Percentiles rank a stretch among this genome's conserved stretches.
These are phyloP conservation scores for Ceratocystiopsis brevicomis DNA, from an alignment of 2,329 filamentous ascomycete species.

Conservation along the genomic window DNA sequence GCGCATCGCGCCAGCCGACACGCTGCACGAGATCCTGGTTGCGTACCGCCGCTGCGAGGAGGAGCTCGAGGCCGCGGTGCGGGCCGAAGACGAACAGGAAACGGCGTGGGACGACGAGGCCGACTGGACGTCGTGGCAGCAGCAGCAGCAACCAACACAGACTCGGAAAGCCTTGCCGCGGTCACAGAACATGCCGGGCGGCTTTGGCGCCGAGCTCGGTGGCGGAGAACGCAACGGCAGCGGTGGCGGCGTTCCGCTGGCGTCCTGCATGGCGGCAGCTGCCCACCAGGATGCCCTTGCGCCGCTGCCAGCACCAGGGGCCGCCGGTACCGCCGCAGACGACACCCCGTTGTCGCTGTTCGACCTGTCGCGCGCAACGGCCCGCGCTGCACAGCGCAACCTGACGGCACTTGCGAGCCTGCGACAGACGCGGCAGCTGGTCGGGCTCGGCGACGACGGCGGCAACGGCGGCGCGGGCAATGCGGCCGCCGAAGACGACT, in stretches of 20 bases:
- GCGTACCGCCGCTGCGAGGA: conserved; percentile 63
- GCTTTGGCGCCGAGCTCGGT: conserved; percentile 17
- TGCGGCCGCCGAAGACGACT: conserved; percentile 2
- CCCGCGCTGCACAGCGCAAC: conserved; percentile 38
- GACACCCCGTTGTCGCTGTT: conserved; percentile 47
- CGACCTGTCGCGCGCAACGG: conserved; percentile 42
- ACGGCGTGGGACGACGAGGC: conserved; percentile 50
- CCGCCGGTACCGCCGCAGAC: conserved; percentile 14
- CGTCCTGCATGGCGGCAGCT: conserved; percentile 3
- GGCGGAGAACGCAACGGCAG: too few species aligned
- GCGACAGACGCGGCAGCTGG: conserved; percentile 20
- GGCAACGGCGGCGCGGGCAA: conserved; percentile 12
- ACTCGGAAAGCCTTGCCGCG: too few species aligned
- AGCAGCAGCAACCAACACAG: background rate
- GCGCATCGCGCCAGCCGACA: conserved; percentile 48
- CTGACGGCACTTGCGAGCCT: conserved; percentile 35
- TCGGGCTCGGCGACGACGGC: conserved; percentile 10
- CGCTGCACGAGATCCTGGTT: conserved; percentile 56
- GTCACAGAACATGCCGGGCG: conserved; percentile 26
- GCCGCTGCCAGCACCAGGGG: conserved; percentile 9
- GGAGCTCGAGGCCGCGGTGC: conserved; percentile 48
- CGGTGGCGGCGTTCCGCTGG: conserved; percentile 2
- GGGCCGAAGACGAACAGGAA: conserved; percentile 48
- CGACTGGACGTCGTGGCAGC: conserved; percentile 34
- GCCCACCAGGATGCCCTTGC: background rate